Base-by-base conservation (phyloP, 2,329 filamentous ascomycete genomes). In the Aspergillus bombycis region DNA sequence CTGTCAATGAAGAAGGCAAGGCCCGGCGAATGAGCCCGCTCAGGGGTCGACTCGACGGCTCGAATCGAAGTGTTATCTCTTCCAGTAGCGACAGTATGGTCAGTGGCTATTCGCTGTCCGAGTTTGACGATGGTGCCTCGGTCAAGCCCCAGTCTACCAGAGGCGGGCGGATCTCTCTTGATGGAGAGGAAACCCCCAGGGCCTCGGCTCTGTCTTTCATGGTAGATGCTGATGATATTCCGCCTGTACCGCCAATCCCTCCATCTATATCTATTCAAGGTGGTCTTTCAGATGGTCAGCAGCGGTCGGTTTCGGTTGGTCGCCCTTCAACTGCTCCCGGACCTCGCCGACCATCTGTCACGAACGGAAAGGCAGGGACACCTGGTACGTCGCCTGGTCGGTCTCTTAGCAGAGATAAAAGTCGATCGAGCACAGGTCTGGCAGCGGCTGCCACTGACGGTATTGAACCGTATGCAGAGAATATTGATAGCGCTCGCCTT, bases 41-140 rank as follows among this genome's bases (percentile, higher is more conserved):
- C 34, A 74, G 81, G n/a, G 73, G 76, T 38, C 78, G 76, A 46
- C 66, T 77, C 32, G 72, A 75, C 62, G 63, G 70, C 30, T 75
- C 75, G 4, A 73, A 71, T 46, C 63, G 66, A 57, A 79, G 77
- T 61, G 70, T 77, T 48, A 65, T 72, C 23, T 78, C 74, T 16
- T 81, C 77, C 6, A 81, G 80, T 61, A 78, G 78, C 43, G 81
- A 82, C 54, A 83, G 81, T 67, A 79, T 82, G 76, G 71, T 81
- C 36, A 82, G 79, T 56, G 70, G 73, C 11, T 78, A 72, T 64
- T 77, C 78, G 23, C 63, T 70, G 14, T 79, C 78, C 3, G 78
- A 80, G 52, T 68, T 72, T 55, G 72, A 74, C 19, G 73, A 77
- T 52, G 65, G 67, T n/a, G 60, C 45, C 19, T 75, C 72, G 6